These are phyloP conservation scores for Raffaelea ambrosiae DNA, from an alignment of 2,329 filamentous ascomycete genomes.

Conservation along the genomic window DNA sequence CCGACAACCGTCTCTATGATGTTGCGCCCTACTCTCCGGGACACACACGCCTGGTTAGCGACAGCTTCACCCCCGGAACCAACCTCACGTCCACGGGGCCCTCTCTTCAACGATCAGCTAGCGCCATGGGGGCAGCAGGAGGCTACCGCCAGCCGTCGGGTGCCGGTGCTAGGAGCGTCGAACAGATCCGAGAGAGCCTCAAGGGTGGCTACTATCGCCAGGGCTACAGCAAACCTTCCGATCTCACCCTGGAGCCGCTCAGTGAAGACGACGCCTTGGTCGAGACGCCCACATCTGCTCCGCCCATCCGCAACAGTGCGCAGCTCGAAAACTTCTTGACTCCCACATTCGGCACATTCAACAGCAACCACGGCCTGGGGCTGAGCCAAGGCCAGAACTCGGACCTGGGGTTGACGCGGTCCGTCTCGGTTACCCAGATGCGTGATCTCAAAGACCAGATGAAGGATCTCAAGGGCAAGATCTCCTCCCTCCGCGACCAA, in stretches of 20 bases:
- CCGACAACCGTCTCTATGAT: constrained; percentile 18
- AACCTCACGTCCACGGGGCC: constrained; percentile 15
- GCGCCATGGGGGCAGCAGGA: constrained; percentile 51
- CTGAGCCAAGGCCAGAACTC: background rate
- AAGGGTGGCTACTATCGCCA: constrained; percentile 20
- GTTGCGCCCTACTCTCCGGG: constrained; percentile 25
- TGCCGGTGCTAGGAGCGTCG: constrained; percentile 33
- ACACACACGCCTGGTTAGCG: constrained; percentile 55
- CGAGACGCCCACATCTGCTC: constrained; percentile 12
- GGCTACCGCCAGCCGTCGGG: constrained; percentile 43
- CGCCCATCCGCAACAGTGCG: constrained; percentile 16
- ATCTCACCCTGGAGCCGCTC: constrained; percentile 38
- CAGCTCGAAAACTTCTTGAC: constrained; percentile 32
- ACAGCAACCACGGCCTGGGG: constrained; percentile 21
- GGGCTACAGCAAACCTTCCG: constrained; percentile 26
- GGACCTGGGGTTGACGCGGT: constrained; percentile 39
- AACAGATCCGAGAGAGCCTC: constrained; percentile 26
- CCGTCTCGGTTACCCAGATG: constrained; percentile 65
- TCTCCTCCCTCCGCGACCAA: constrained; percentile 70
- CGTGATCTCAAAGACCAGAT: constrained; percentile 74
- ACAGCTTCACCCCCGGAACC: constrained; percentile 18
- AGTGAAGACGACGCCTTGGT: constrained; percentile 40
- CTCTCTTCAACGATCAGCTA: constrained; percentile 51
- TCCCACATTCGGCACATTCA: constrained; percentile 32
- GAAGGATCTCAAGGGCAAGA: constrained; percentile 75